Evolutionary conservation across 2,329 filamentous ascomycete genomes (phyloP).

Genomic region (Fusarium papillatum): DNA sequence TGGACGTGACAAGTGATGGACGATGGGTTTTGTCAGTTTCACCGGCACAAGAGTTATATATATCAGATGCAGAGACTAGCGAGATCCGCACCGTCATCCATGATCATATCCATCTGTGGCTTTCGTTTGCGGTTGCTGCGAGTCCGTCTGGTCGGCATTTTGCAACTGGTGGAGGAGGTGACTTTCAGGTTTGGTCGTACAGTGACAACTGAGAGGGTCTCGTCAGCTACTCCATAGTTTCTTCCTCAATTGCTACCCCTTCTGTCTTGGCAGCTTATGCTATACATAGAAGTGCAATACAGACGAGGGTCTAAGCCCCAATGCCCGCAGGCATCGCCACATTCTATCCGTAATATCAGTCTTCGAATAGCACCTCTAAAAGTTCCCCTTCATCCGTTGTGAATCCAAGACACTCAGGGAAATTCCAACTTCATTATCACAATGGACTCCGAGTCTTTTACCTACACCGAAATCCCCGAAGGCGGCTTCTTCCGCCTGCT

Average conservation of each 20-base stretch:
- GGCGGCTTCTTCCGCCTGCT: constrained; percentile 7
- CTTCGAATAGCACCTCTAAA: background rate
- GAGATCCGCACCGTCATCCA: background rate
- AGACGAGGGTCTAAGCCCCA: background rate
- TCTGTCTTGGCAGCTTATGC: background rate
- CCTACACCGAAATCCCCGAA: background rate
- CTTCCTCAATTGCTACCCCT: background rate
- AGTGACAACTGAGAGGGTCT: background rate
- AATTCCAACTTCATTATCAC: background rate
- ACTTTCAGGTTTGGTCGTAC: background rate
- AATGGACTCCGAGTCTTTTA: constrained; percentile 9
- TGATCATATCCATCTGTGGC: background rate
- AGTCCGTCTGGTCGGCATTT: background rate
- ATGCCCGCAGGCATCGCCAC: background rate
- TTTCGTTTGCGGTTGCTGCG: background rate
- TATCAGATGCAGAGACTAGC: background rate
- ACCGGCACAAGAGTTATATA: background rate
- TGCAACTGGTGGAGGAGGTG: background rate
- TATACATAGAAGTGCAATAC: background rate
- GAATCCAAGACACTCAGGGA: background rate
- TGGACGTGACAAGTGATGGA: background rate
- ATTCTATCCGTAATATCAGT: background rate
- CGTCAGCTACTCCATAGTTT: background rate
- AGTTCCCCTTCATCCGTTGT: background rate
- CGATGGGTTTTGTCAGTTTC: background rate